Conservation (phyloP, 1,284 basidiomycete species). For the Fistulina hepatica region DNA sequence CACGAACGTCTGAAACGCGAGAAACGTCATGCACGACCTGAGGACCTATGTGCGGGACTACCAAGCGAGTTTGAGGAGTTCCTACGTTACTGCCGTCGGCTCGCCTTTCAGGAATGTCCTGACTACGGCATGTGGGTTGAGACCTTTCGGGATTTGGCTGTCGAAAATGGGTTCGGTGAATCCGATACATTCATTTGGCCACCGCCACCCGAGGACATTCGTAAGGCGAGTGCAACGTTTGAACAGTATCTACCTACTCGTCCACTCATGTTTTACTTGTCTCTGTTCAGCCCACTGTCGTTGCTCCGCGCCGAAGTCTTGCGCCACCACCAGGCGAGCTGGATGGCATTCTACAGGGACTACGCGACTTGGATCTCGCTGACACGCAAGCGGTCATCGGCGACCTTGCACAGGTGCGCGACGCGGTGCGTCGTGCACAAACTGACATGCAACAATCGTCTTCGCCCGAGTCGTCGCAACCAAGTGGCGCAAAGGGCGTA, state of each 20-base stretch:
- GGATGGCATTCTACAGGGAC: constrained; percentile 42
- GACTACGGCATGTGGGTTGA: constrained; percentile 54
- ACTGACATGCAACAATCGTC: too few species aligned
- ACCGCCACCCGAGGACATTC: constrained; percentile 30
- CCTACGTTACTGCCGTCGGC: constrained; percentile 52
- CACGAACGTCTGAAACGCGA: constrained; percentile 51
- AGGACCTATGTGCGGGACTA: constrained; percentile 58
- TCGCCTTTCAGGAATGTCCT: constrained; percentile 55
- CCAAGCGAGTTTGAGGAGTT: constrained; percentile 67
- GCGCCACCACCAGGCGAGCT: constrained; percentile 30
- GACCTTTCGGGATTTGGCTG: constrained; percentile 46
- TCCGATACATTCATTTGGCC: constrained; percentile 62
- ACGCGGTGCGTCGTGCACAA: constrained; percentile 26
- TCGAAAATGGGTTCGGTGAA: constrained; percentile 45
- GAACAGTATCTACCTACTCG: background rate
- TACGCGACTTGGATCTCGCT: constrained; percentile 46
- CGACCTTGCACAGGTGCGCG: constrained; percentile 36
- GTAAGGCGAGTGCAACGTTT: constrained; percentile 17
- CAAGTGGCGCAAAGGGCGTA: too few species aligned
- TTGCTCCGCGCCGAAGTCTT: constrained; percentile 12
- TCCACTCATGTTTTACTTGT: background rate
- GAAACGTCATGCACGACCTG: constrained; percentile 46
- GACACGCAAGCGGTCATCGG: constrained; percentile 34
- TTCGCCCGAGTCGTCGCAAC: too few species aligned
- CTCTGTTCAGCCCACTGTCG: background rate